These are phyloP conservation scores for Isabelozyma gotoi DNA, from an alignment of 805 yeast species.

Conservation along the genomic window DNA sequence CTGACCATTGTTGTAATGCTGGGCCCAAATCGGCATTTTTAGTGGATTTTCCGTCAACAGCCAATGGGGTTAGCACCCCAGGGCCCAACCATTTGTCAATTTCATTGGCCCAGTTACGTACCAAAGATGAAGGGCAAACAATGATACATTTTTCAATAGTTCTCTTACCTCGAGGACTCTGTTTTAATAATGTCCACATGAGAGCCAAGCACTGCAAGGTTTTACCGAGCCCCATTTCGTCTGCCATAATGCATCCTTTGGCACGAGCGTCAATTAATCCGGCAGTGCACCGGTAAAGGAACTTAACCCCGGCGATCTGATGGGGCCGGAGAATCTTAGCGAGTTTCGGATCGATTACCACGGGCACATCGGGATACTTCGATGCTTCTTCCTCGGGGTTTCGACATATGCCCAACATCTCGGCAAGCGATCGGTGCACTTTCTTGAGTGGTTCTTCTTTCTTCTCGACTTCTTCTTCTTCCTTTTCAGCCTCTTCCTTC, in stretches of 20 bases:
- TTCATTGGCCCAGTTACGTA: conserved; percentile 96
- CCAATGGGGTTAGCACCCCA: conserved; percentile 84
- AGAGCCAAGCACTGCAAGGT: conserved; percentile 86
- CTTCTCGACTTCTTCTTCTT: conserved; percentile 10
- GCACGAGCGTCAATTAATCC: conserved; percentile 84
- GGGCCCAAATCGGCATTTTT: conserved; percentile 67
- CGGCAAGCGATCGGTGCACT: conserved; percentile 69
- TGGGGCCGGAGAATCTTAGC: conserved; percentile 89
- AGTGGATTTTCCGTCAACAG: conserved; percentile 86
- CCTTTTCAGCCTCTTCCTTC: conserved; percentile 7
- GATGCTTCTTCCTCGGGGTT: conserved; percentile 48
- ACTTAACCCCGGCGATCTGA: conserved; percentile 93
- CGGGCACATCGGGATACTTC: conserved; percentile 84
- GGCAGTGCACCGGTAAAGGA: conserved; percentile 85
- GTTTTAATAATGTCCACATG: conserved; percentile 89
- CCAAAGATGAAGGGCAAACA: conserved; percentile 93
- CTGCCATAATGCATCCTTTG: conserved; percentile 97
- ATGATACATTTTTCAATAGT: conserved; percentile 88
- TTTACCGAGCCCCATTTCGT: conserved; percentile 94
- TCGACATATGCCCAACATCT: conserved; percentile 70
- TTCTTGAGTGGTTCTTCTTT: conserved; percentile 21
- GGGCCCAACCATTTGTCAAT: conserved; percentile 92
- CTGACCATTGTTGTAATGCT: conserved; percentile 79
- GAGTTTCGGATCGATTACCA: conserved; percentile 88
- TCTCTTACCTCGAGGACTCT: conserved; percentile 80